A percentile compares a stretch with the other conserved stretches of the same genome.
Evolutionary conservation across 345 rosid genomes (phyloP).

Genomic region (Gossypium turneri): DNA sequence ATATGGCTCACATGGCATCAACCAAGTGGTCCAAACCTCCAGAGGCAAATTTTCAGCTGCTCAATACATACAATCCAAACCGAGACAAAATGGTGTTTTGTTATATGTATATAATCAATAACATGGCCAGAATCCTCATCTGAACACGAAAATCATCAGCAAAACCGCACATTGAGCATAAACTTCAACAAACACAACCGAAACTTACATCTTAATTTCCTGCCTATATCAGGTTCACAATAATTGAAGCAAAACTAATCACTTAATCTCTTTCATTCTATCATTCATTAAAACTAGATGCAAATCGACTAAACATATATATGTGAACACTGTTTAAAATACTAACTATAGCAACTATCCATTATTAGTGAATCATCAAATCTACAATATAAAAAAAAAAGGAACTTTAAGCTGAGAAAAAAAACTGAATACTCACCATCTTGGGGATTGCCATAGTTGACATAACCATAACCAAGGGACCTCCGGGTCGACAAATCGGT

Average conservation of each 20-base stretch:
- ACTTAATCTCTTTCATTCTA: background rate
- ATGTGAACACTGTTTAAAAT: background rate
- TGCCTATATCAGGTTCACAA: background rate
- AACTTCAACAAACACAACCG: background rate
- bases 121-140: background rate
- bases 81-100: no score
- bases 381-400: constrained; percentile 9
- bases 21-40: background rate
- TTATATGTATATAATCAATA: background rate
- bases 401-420: background rate
- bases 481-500: constrained; percentile 66
- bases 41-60: no score
- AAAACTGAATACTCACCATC: constrained; percentile 51
- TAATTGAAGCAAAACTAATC: background rate
- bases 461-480: constrained; percentile 85
- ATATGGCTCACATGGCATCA: background rate
- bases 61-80: no score
- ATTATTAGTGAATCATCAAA: background rate
- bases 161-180: background rate
- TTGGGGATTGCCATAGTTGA: constrained; percentile 65
- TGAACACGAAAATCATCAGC: background rate
- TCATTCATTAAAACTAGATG: background rate
- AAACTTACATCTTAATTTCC: background rate
- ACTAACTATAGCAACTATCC: background rate
- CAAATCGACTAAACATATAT: background rate